Evolutionary conservation across 2,329 filamentous ascomycete genomes (phyloP).

Genomic region (Zymoseptoria ardabiliae): DNA sequence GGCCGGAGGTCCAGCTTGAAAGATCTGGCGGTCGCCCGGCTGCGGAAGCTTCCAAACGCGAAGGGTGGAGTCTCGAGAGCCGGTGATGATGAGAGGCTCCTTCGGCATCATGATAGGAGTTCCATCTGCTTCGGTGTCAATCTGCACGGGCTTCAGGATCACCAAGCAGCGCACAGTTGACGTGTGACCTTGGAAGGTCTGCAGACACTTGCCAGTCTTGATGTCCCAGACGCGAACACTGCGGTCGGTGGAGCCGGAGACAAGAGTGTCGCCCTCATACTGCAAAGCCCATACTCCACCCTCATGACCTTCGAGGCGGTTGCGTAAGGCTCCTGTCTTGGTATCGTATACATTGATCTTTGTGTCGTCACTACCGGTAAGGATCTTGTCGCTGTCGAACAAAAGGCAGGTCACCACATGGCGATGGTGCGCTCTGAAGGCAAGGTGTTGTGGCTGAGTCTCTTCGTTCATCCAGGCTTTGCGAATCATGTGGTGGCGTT

Average conservation of each 20-base stretch:
- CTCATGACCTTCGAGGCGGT: conserved; percentile 84
- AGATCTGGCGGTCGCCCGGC: conserved; percentile 67
- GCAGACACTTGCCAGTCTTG: conserved; percentile 81
- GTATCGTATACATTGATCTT: conserved; percentile 98
- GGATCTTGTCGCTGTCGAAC: conserved; percentile 95
- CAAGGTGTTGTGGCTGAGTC: conserved; percentile 80
- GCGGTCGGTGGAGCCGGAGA: conserved; percentile 91
- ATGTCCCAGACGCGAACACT: conserved; percentile 99
- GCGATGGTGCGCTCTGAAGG: conserved; percentile 90
- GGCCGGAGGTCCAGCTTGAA: conserved; percentile 67
- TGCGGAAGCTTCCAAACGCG: conserved; percentile 91
- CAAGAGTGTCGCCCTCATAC: conserved; percentile 89
- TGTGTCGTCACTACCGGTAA: conserved; percentile 95
- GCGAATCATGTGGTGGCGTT: conserved; percentile 82
- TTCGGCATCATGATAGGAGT: conserved; percentile 81
- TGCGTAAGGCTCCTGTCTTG: conserved; percentile 78
- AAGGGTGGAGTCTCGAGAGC: conserved; percentile 87
- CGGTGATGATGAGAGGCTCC: conserved; percentile 93
- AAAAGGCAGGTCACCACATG: conserved; percentile 97
- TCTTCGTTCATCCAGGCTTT: conserved; percentile 83
- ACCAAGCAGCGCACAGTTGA: conserved; percentile 94
- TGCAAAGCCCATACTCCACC: conserved; percentile 96
- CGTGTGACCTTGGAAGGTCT: conserved; percentile 95
- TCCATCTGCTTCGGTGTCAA: conserved; percentile 64
- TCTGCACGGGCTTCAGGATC: conserved; percentile 79